Conservation (phyloP, 2,329 filamentous ascomycete species). For the Sclerotinia glacialis region DNA sequence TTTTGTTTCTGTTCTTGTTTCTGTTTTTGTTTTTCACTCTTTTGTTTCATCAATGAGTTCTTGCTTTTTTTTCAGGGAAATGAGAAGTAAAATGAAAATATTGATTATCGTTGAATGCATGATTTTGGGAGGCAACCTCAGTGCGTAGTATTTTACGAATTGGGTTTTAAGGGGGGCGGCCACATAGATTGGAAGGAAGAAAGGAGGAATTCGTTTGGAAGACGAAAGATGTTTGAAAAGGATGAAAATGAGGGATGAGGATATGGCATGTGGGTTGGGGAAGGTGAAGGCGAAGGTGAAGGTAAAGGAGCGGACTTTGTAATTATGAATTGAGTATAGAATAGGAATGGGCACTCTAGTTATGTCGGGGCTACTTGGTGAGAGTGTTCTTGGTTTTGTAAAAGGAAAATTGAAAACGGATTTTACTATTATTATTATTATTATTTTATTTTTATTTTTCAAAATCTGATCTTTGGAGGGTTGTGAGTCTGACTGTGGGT, state of each 20-base stretch:
- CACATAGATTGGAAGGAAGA: not conserved
- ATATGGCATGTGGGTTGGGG: not conserved
- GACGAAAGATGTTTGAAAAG: no score
- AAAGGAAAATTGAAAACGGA: not conserved
- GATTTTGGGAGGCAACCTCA: not conserved
- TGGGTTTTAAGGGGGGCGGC: not conserved
- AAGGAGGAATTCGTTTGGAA: not conserved
- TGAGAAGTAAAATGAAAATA: conserved; percentile 7
- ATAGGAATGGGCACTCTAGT: not conserved
- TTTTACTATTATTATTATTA: no score
- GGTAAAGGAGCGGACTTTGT: not conserved
- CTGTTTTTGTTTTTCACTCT: not conserved
- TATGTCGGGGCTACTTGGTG: not conserved
- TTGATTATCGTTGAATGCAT: not conserved
- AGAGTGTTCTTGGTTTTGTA: not conserved
- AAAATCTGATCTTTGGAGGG: no score
- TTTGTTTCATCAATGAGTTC: not conserved
- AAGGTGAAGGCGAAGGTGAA: not conserved
- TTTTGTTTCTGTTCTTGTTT: not conserved
- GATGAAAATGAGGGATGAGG: no score
- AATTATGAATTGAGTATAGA: conserved; percentile 8
- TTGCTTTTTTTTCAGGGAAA: not conserved
- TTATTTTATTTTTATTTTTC: not conserved
- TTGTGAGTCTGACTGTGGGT: not conserved
- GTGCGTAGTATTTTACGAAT: not conserved